A percentile compares a stretch with the other conserved stretches of the same genome.
Evolutionary conservation across 371 early-diverging fungal genomes (phyloP).

Genomic region (Lichtheimia corymbifera): DNA sequence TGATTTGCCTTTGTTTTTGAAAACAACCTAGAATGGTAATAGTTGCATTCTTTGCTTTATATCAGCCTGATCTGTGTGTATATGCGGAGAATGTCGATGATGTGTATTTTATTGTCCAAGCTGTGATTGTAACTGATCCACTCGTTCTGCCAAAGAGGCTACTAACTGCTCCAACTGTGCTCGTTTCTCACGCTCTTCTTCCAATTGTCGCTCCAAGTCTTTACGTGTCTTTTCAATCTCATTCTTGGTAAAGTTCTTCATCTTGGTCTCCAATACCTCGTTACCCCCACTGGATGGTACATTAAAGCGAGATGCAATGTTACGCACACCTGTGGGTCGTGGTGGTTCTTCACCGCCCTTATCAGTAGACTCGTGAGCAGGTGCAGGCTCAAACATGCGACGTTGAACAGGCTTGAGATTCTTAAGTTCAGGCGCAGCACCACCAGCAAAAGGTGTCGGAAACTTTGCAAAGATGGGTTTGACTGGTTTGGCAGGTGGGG

Average conservation of each 20-base stretch:
- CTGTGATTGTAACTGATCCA: constrained; percentile 32
- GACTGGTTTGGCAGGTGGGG: constrained; percentile 57
- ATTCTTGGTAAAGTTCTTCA: constrained; percentile 60
- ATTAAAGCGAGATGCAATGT: constrained; percentile 56
- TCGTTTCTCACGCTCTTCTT: constrained; percentile 55
- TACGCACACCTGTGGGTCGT: constrained; percentile 56
- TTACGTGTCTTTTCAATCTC: constrained; percentile 56
- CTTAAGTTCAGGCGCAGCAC: constrained; percentile 37
- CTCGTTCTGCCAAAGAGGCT: constrained; percentile 34
- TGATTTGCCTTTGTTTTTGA: constrained; percentile 11
- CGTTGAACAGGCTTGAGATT: constrained; percentile 46
- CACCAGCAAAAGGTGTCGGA: constrained; percentile 63
- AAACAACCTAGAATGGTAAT: constrained; percentile 22
- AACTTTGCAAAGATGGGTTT: constrained; percentile 70
- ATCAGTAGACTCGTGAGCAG: constrained; percentile 19
- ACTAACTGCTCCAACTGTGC: constrained; percentile 50
- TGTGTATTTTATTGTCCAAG: constrained; percentile 7
- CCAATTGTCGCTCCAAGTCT: constrained; percentile 44
- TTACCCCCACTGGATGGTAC: constrained; percentile 45
- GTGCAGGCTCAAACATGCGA: constrained; percentile 43
- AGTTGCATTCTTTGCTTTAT: constrained; percentile 12
- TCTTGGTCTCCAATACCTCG: constrained; percentile 58
- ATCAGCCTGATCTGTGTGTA: not conserved
- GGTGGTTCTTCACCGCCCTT: constrained; percentile 28
- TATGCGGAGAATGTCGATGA: constrained; percentile 2